A percentile compares a stretch with the other conserved stretches of the same genome.
Conservation (phyloP, 2,329 filamentous ascomycete species). For the Keithomyces neogunnii region DNA sequence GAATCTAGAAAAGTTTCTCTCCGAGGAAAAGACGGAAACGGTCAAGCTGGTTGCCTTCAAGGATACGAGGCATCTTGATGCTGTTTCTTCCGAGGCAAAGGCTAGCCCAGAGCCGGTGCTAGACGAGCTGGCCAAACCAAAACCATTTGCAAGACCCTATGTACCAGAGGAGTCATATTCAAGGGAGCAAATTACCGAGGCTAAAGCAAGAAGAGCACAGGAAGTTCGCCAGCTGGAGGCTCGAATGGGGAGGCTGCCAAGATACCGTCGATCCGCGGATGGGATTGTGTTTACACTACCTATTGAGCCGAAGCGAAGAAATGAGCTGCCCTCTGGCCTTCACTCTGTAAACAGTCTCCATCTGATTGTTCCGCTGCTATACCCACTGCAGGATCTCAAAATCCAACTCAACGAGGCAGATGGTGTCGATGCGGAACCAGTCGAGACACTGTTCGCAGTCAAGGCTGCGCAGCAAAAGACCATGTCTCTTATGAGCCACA, state of each 20-base stretch:
- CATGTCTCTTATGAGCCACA: constrained; percentile 60
- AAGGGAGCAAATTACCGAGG: constrained; percentile 50
- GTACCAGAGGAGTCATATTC: constrained; percentile 43
- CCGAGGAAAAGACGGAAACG: constrained; percentile 62
- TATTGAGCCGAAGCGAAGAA: constrained; percentile 54
- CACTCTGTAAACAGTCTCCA: constrained; percentile 55
- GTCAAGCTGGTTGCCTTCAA: constrained; percentile 58
- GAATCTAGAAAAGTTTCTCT: constrained; percentile 61
- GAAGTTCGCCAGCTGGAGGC: constrained; percentile 69
- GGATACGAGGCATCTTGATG: constrained; percentile 42
- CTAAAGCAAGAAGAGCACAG: constrained; percentile 52
- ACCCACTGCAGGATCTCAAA: constrained; percentile 60
- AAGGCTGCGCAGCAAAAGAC: constrained; percentile 48
- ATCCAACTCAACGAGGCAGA: constrained; percentile 58
- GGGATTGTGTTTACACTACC: constrained; percentile 64
- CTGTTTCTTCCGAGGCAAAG: constrained; percentile 4
- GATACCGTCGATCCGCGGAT: constrained; percentile 62
- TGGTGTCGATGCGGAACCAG: constrained; percentile 47
- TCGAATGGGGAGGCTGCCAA: constrained; percentile 57
- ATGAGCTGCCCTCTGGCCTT: constrained; percentile 52
- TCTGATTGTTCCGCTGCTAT: constrained; percentile 61
- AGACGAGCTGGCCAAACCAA: constrained; percentile 5
- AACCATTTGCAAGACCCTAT: constrained; percentile 20
- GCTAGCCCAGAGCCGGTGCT: constrained; percentile 2
- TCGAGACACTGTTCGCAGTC: constrained; percentile 57